Conservation (phyloP, 208 protist genomes). For the Angomonas ambiguus region DNA sequence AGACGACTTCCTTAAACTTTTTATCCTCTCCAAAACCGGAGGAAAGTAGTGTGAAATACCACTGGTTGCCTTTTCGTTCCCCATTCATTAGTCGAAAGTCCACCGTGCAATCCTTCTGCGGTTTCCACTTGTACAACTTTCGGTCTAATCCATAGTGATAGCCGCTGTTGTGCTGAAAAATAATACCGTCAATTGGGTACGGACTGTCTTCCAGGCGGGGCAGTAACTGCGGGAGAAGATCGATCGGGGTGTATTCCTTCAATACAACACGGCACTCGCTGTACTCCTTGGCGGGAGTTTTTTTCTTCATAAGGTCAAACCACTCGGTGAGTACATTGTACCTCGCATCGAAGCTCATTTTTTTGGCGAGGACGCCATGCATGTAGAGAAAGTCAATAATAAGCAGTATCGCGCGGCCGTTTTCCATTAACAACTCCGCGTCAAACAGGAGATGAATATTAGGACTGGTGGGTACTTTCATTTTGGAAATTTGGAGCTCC, state of each 20-base stretch:
- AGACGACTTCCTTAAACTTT: conserved; percentile 34
- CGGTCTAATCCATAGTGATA: conserved; percentile 75
- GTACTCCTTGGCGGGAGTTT: conserved; percentile 11
- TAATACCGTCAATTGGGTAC: conserved; percentile 67
- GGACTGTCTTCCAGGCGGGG: conserved; percentile 40
- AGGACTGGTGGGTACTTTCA: not conserved
- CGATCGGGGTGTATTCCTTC: conserved; percentile 80
- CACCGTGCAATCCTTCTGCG: conserved; percentile 70
- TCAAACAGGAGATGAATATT: conserved; percentile 69
- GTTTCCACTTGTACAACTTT: conserved; percentile 84
- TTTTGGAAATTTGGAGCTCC: conserved; percentile 10
- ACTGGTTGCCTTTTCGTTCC: conserved; percentile 15
- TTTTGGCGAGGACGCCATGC: conserved; percentile 49
- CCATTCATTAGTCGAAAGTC: conserved; percentile 79
- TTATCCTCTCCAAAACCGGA: conserved; percentile 20
- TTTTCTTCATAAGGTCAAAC: conserved; percentile 38
- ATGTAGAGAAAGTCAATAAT: conserved; percentile 85
- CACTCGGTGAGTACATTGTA: conserved; percentile 53
- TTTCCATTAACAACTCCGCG: conserved; percentile 47
- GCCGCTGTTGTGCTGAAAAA: conserved; percentile 72
- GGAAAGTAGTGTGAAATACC: conserved; percentile 63
- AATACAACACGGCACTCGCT: conserved; percentile 23
- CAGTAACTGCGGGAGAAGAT: conserved; percentile 49
- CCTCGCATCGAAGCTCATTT: conserved; percentile 41
- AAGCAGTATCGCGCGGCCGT: conserved; percentile 25